A percentile compares a stretch with the other conserved stretches of the same genome.
phyloP scores from a whole-genome alignment of 148 eudicot genomes.

The Fagopyrum tataricum region DNA sequence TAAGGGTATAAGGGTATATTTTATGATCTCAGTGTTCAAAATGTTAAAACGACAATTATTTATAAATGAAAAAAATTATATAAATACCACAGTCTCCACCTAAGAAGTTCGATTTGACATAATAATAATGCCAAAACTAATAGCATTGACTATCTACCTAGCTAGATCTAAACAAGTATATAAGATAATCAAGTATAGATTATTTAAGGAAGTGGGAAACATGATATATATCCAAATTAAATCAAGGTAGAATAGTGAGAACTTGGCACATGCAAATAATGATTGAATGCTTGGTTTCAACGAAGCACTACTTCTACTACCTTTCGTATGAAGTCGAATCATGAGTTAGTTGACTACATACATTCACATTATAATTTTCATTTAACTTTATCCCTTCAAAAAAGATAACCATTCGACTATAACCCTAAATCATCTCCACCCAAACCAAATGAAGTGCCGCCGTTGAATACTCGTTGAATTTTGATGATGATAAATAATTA shows the following conservation, averaged over 20 bases:
- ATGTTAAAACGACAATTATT: no score
- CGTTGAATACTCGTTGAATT: no score
- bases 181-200: background rate
- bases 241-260: background rate
- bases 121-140: no score
- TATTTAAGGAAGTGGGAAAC: background rate
- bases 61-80: no score
- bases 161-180: background rate
- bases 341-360: background rate
- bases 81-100: no score
- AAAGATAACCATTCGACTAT: background rate
- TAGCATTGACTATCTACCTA: no score
- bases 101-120: no score
- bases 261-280: constrained; percentile 7
- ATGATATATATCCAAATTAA: background rate
- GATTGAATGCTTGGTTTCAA: background rate
- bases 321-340: background rate
- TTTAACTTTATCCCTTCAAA: background rate
- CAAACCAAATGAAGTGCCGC: background rate
- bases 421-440: background rate
- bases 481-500: no score
- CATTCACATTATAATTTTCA: constrained; percentile 4
- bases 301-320: constrained; percentile 6
- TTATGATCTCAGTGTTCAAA: no score
- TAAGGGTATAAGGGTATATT: no score